Conservation (phyloP, 768 basidiomycete species). For the Fibroporia radiculosa region DNA sequence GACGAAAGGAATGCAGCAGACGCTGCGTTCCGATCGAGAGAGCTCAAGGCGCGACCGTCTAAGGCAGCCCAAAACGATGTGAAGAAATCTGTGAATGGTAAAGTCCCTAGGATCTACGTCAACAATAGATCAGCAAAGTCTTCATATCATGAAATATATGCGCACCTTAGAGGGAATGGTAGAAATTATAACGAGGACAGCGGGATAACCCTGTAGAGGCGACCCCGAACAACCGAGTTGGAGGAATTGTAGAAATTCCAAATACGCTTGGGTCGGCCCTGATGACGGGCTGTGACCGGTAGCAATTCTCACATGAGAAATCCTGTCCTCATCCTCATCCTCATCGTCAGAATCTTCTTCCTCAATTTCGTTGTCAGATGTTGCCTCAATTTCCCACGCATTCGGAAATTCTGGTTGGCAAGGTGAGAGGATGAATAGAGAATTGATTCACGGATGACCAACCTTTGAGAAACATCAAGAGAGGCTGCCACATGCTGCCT, state of each 20-base stretch:
- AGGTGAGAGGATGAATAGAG: not conserved
- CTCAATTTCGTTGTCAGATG: slow-evolving; percentile 21
- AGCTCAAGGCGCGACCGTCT: slow-evolving; percentile 55
- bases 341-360: slow-evolving; percentile 27
- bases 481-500: slow-evolving; percentile 56
- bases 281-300: too few species aligned
- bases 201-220: slow-evolving; percentile 74
- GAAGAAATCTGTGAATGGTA: slow-evolving; percentile 41
- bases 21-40: slow-evolving; percentile 43
- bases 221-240: slow-evolving; percentile 72
- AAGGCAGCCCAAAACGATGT: slow-evolving; percentile 78
- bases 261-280: slow-evolving; percentile 42
- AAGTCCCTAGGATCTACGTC: slow-evolving; percentile 13
- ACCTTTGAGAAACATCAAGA: slow-evolving; percentile 72
- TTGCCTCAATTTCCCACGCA: slow-evolving; percentile 52
- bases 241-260: slow-evolving; percentile 74
- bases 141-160: not conserved
- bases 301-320: too few species aligned
- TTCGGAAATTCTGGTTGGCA: slow-evolving; percentile 45
- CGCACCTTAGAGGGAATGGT: slow-evolving; percentile 67
- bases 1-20: slow-evolving; percentile 63
- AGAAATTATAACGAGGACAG: slow-evolving; percentile 72
- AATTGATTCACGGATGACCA: slow-evolving; percentile 9
- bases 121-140: slow-evolving; percentile 21
- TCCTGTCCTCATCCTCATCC: slow-evolving; percentile 30